Evolutionary conservation across 192 early-diverging fungal genomes (phyloP).

Genomic region (Podila clonocystis): DNA sequence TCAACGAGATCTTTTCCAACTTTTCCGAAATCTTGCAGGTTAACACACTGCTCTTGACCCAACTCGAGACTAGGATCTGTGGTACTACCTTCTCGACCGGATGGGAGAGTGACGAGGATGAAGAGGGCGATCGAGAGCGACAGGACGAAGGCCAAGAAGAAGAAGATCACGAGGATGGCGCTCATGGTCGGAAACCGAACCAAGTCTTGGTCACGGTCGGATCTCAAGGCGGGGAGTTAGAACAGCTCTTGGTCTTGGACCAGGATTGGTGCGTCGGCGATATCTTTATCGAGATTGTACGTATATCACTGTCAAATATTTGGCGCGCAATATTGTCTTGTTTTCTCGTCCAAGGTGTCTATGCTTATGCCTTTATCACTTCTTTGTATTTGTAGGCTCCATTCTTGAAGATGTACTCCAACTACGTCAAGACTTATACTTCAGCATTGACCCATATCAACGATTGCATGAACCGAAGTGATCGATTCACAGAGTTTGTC

Average conservation of each 20-base stretch:
- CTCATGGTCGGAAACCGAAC: slow-evolving; percentile 48
- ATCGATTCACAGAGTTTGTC: slow-evolving; percentile 47
- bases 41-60: slow-evolving; percentile 65
- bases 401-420: slow-evolving; percentile 85
- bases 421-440: slow-evolving; percentile 88
- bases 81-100: slow-evolving; percentile 35
- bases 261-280: slow-evolving; percentile 67
- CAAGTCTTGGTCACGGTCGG: slow-evolving; percentile 34
- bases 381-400: slow-evolving; percentile 52
- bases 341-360: no score
- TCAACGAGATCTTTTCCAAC: slow-evolving; percentile 74
- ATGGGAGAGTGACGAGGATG: slow-evolving; percentile 45
- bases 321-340: no score
- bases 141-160: slow-evolving; percentile 1
- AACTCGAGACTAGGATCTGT: slow-evolving; percentile 67
- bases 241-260: slow-evolving; percentile 42
- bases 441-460: slow-evolving; percentile 69
- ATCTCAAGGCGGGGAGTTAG: slow-evolving; percentile 25
- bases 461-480: slow-evolving; percentile 49
- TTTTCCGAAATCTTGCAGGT: slow-evolving; percentile 69
- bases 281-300: slow-evolving; percentile 78
- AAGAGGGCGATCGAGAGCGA: slow-evolving; percentile 1
- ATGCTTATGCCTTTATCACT: background rate
- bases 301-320: background rate
- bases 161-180: slow-evolving; percentile 7